Evolutionary conservation across 768 basidiomycete genomes (phyloP), one percentile per base, ranked within the genome.

Genomic region (Collybia nuda): DNA sequence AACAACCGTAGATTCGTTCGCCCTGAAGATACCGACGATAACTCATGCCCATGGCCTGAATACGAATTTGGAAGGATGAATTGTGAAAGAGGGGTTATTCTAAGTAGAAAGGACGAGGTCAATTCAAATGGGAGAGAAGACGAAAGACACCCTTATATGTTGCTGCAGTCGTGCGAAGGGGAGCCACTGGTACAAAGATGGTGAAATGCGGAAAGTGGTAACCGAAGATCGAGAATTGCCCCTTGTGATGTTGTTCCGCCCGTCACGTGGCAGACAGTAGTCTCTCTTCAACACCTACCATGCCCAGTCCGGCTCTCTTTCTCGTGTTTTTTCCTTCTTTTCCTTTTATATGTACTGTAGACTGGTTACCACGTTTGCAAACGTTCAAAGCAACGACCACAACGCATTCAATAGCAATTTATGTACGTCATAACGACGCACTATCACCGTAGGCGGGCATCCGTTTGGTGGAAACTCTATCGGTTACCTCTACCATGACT

Each of bases 1-100:
- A 82, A 70, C 93, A 95, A 32, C 93, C 93, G 60, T 92, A 94
- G 63, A 95, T 88, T 60, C 90, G 84, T 56, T 85, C 85, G 40
- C 90, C 90, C 43, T 83, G 75, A 56, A 95, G 86, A 73, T 93
- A 95, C 51, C 84, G 85, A 64, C 90, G 86, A 69, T 90, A 93
- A 62, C 81, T 88, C 85, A 93, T 87, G 63, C 93, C 93, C 93
- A 95, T 95, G 55, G 53, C 61, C 28, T 51, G 47, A 21, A 26
- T 37, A 59, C 51, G 50, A 39, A 48, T 46, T 50, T 41, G 45
- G 45, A 55, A 49, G 39, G 47, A 47, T 75, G n/a, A 74, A 75
- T 18, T 76, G 79, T 46, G 73, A 73, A 51, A 6, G 15, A 38
- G 40, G 12, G 12, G 32, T 32, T 32, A 14, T 15, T 9, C 37